Percentiles rank a stretch among this genome's conserved stretches.
Conservation (phyloP, 176 grass and related monocot genomes). For the Oryza brachyantha region DNA sequence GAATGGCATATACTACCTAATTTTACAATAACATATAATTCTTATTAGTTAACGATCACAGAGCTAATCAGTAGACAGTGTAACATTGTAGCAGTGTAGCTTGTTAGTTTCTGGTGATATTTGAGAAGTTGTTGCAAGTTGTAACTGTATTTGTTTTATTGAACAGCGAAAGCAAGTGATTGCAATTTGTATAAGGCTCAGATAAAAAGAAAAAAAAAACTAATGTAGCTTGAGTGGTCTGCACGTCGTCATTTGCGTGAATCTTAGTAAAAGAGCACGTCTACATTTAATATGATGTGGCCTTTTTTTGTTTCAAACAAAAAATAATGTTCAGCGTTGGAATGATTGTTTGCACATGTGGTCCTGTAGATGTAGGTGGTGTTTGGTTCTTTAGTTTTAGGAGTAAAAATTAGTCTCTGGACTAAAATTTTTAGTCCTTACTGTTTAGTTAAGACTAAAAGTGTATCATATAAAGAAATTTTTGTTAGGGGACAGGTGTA, state of each 20-base stretch:
- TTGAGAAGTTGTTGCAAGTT: not conserved
- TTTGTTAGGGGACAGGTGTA: no score
- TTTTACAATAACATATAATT: not conserved
- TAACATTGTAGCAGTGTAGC: not conserved
- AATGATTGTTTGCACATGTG: not conserved
- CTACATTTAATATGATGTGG: no score
- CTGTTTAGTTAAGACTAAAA: no score
- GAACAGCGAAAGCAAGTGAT: not conserved
- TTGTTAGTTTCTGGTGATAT: not conserved
- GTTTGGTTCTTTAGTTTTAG: no score
- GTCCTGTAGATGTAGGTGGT: not conserved
- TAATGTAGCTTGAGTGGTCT: not conserved
- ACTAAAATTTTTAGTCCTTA: no score
- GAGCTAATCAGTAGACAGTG: not conserved
- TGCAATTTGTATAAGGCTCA: not conserved
- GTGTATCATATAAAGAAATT: no score
- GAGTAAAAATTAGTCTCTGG: no score
- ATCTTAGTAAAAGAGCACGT: no score
- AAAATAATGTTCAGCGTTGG: no score
- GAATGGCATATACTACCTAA: not conserved
- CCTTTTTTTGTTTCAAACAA: no score
- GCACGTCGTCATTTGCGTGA: not conserved
- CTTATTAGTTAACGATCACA: not conserved
- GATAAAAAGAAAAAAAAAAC: not conserved
- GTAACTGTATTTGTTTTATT: not conserved